phyloP scores from a whole-genome alignment of 192 early-diverging fungal genomes.

The Cladochytrium replicatum region DNA sequence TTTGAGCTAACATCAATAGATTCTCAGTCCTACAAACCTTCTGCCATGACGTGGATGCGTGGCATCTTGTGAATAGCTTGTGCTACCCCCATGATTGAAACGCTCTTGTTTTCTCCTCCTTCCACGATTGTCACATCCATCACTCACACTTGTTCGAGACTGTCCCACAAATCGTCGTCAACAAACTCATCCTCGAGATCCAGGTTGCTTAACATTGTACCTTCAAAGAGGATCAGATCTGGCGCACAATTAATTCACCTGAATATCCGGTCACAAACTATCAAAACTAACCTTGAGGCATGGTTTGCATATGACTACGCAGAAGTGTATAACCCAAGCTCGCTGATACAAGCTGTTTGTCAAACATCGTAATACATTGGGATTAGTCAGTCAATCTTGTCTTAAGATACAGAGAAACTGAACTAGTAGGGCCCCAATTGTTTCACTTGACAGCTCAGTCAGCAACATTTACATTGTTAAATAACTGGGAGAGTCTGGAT shows the following conservation, averaged over 20 bases:
- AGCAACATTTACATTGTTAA: too few relatives aligned
- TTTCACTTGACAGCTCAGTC: too few relatives aligned
- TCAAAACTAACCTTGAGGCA: slow-evolving; percentile 33
- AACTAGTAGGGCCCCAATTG: slow-evolving; percentile 59
- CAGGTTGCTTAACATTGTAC: slow-evolving; percentile 29
- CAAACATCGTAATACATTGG: slow-evolving; percentile 21
- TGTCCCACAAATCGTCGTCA: slow-evolving; percentile 12
- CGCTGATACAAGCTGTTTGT: slow-evolving; percentile 12
- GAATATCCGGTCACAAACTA: slow-evolving; percentile 15
- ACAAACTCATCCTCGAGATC: slow-evolving; percentile 10
- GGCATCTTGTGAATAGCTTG: slow-evolving; percentile 29
- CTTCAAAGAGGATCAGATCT: slow-evolving; percentile 20
- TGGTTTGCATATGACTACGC: slow-evolving; percentile 12
- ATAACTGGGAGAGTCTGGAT: slow-evolving; percentile 50
- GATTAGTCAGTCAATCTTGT: slow-evolving; percentile 54
- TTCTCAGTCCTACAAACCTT: slow-evolving; percentile 1
- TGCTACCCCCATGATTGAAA: slow-evolving; percentile 35
- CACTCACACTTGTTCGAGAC: slow-evolving; percentile 18
- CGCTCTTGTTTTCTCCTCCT: slow-evolving; percentile 21
- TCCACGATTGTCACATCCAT: slow-evolving; percentile 25
- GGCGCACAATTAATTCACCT: slow-evolving; percentile 41
- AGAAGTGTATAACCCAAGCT: slow-evolving; percentile 17
- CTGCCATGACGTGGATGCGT: slow-evolving; percentile 44
- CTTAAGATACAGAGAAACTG: slow-evolving; percentile 59
- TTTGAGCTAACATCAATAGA: not conserved